These are phyloP conservation scores for Phytophthora sojae DNA, from an alignment of 352 stramenopile species.

Conservation along the genomic window DNA sequence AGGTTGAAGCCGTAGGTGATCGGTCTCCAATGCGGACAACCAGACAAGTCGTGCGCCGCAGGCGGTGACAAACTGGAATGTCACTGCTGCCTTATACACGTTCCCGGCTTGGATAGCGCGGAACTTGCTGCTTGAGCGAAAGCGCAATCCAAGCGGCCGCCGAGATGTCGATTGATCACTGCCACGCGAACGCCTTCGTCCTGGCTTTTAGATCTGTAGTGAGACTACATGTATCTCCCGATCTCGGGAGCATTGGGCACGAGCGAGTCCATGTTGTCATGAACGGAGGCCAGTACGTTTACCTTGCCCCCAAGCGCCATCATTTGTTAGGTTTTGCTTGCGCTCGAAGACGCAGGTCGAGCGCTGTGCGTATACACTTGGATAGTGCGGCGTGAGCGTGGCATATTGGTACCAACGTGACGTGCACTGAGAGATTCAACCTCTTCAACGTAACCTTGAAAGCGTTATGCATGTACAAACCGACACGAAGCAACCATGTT, in stretches of 20 bases:
- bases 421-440: not conserved
- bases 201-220: constrained; percentile 1
- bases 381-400: constrained; percentile 28
- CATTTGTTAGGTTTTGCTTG: not conserved
- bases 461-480: not conserved
- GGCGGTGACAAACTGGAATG: not conserved
- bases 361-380: constrained; percentile 5
- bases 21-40: not conserved
- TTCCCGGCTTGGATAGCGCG: not conserved
- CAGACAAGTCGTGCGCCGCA: not conserved
- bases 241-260: too few relatives aligned
- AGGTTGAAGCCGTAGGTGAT: not conserved
- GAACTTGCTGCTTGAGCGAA: not conserved
- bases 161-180: not conserved
- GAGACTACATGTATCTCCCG: not conserved
- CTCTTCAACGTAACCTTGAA: not conserved
- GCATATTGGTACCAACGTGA: not conserved
- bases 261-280: too few relatives aligned
- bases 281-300: too few relatives aligned
- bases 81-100: not conserved
- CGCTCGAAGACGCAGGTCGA: not conserved
- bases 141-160: not conserved
- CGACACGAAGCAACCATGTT: not conserved
- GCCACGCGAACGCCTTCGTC: not conserved
- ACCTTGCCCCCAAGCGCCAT: too few relatives aligned